Conservation (phyloP, 2,329 filamentous ascomycete species). For the Diplodia sapinea region DNA sequence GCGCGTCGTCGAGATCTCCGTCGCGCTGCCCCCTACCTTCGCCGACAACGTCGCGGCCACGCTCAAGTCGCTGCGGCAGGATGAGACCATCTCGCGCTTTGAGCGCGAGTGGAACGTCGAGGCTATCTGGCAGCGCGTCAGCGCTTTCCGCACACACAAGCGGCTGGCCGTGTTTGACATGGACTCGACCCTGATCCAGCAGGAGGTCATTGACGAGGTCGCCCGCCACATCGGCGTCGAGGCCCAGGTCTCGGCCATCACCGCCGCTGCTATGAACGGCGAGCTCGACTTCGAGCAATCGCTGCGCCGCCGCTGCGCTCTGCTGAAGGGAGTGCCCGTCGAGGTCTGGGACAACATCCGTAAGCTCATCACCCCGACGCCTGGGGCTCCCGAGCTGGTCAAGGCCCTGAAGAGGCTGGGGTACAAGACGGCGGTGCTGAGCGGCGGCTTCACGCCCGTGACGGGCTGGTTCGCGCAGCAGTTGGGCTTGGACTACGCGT, state of each 20-base stretch:
- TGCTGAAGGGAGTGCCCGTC: constrained; percentile 80
- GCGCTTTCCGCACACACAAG: constrained; percentile 77
- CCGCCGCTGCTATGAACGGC: constrained; percentile 91
- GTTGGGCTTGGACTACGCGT: constrained; percentile 84
- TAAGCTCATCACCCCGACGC: constrained; percentile 77
- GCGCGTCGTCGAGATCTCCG: constrained; percentile 68
- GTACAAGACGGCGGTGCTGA: constrained; percentile 86
- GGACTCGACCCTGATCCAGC: constrained; percentile 96
- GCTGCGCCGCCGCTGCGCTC: constrained; percentile 77
- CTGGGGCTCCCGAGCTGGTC: constrained; percentile 77
- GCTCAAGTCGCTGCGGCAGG: constrained; percentile 73
- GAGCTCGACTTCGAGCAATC: constrained; percentile 90
- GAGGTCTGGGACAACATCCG: constrained; percentile 80
- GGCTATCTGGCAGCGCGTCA: constrained; percentile 76
- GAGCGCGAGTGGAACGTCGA: constrained; percentile 90
- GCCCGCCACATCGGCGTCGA: constrained; percentile 84
- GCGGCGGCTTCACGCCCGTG: constrained; percentile 88
- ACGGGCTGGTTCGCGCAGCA: constrained; percentile 83
- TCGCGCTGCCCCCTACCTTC: constrained; percentile 57
- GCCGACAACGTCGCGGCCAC: constrained; percentile 53
- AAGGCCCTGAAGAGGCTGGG: constrained; percentile 76
- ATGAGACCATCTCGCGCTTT: constrained; percentile 79
- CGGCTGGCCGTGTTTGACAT: constrained; percentile 96
- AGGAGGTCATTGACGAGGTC: constrained; percentile 97
- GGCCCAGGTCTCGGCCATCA: constrained; percentile 76